Base-by-base conservation (phyloP, 495 filamentous ascomycete genomes). In the Thermochaetoides thermophila region DNA sequence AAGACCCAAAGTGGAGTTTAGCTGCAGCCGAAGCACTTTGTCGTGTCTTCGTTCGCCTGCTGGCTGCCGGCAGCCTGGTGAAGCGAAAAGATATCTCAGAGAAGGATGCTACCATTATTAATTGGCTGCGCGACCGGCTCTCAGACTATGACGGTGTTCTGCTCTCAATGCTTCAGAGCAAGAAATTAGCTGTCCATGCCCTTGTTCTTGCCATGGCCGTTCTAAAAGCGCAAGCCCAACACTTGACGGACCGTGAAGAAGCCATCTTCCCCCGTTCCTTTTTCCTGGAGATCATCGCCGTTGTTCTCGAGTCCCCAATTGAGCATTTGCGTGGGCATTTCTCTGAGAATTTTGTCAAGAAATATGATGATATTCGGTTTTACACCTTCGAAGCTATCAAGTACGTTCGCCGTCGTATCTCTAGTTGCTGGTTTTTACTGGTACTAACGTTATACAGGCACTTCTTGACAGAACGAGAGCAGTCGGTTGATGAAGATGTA, bases 301-400 rank as follows among this genome's bases (percentile, higher is more conserved):
- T 58, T 0, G 39, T 94, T 16, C 37, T 94, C n/a, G 58, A 69
- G 15, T 61, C 64, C 1, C 60, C 59, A 7, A 50, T 68, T 11
- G 64, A 76, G 8, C 59, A 66, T 21, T 49, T 77, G 29, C 74
- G 71, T 29, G 53, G 73, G 17, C 77, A 82, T 32, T 94, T 86
- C 42, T 59, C 75, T 15, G 64, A 78, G 30, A 81, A 82, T 35
- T 95, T 76, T 44, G 52, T 87, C 23, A 74, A 78, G 38, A 59
- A 71, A 39, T 86, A 76, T 50, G 80, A 92, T 35, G 89, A 97
- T 59, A 64, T 95, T 36, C 59, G 84, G 37, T 93, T 74, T 50
- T 78, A 80, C 46, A 82, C 82, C 6, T 82, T 92, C 44, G 53
- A 68, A 29, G 65, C 67, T 19, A 59, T 87, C 27, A 59, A 64